These are phyloP conservation scores for Diplosphaera chodatii DNA, from an alignment of 139 green algal genomes.

Conservation along the genomic window DNA sequence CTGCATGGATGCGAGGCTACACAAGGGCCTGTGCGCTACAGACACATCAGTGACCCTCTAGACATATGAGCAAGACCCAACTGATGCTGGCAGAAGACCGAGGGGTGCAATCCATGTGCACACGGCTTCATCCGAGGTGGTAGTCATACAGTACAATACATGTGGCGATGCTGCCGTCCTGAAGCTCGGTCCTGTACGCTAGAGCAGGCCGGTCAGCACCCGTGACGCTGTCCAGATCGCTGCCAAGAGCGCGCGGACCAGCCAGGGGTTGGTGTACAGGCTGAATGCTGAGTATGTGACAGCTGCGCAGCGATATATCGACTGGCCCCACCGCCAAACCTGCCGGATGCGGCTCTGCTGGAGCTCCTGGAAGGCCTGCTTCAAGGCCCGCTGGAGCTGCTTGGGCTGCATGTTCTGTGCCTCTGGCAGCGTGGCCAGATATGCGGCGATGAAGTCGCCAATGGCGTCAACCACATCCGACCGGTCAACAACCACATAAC, in stretches of 20 bases:
- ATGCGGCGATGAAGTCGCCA: conserved; percentile 40
- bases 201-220: conserved; percentile 9
- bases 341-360: conserved; percentile 26
- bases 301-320: conserved; percentile 29
- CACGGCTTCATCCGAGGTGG: no score
- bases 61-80: no score
- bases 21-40: no score
- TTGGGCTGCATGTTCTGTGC: conserved; percentile 28
- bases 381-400: conserved; percentile 38
- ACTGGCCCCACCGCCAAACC: conserved; percentile 37
- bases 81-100: no score
- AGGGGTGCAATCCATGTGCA: no score
- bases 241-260: conserved; percentile 39
- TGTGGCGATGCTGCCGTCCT: no score
- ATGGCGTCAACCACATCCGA: conserved; percentile 45
- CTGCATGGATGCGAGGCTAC: no score
- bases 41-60: no score
- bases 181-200: no score
- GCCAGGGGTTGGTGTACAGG: conserved; percentile 51
- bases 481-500: conserved; percentile 41
- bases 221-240: conserved; percentile 34
- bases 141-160: no score
- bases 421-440: conserved; percentile 42
- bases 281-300: conserved; percentile 40
- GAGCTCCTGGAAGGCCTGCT: conserved; percentile 30